Conservation (phyloP, 352 stramenopile species). For the Globisporangium paddicum region DNA sequence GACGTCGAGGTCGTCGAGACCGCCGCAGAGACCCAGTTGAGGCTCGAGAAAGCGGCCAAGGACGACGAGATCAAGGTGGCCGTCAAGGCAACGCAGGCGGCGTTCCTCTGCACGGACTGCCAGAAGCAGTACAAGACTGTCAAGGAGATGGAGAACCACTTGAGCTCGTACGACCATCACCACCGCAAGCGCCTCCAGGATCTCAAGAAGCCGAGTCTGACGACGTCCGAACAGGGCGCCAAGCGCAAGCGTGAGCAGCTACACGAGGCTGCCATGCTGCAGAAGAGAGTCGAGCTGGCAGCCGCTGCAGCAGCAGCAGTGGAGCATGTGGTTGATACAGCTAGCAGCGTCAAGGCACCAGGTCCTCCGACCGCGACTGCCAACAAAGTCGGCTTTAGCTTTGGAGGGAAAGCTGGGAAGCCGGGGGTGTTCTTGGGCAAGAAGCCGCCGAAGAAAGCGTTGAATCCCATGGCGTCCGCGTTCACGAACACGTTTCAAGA, state of each 20-base stretch:
- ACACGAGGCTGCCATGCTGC: constrained; percentile 27
- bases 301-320: constrained; percentile 2
- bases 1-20: constrained; percentile 45
- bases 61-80: constrained; percentile 25
- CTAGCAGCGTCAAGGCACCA: not conserved
- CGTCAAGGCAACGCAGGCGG: constrained; percentile 38
- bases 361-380: not conserved
- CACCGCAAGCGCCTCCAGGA: constrained; percentile 49
- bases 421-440: not conserved
- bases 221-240: constrained; percentile 12
- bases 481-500: constrained; percentile 3
- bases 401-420: constrained; percentile 23
- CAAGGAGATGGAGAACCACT: constrained; percentile 64
- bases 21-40: constrained; percentile 19
- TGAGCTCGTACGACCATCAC: constrained; percentile 76
- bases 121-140: constrained; percentile 72
- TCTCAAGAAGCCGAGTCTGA: constrained; percentile 22
- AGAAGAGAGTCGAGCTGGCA: constrained; percentile 30
- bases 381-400: constrained; percentile 26
- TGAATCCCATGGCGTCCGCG: constrained; percentile 2
- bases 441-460: constrained; percentile 1
- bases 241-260: constrained; percentile 35
- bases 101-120: constrained; percentile 55
- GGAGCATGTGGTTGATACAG: not conserved
- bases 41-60: constrained; percentile 23